phyloP scores from a whole-genome alignment of 2,329 filamentous ascomycete species.

The Aspergillus sp. region DNA sequence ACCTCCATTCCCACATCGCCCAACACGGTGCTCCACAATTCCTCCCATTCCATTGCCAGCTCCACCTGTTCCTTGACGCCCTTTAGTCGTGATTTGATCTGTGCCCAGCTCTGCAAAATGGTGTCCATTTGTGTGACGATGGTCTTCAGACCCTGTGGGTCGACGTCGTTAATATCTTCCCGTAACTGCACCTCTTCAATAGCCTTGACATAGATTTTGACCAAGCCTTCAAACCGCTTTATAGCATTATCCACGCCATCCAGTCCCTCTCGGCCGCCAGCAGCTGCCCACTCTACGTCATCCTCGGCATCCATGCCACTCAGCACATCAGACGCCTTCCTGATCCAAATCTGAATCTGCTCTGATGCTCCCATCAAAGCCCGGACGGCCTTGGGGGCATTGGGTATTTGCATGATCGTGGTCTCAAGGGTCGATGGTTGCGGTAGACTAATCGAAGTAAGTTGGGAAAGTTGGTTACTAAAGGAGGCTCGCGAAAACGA shows the following conservation, averaged over 20 bases:
- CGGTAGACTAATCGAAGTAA: constrained; percentile 84
- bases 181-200: constrained; percentile 85
- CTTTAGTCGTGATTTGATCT: constrained; percentile 69
- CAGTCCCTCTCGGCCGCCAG: constrained; percentile 59
- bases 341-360: constrained; percentile 90
- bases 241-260: constrained; percentile 63
- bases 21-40: constrained; percentile 87
- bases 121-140: constrained; percentile 85
- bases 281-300: constrained; percentile 92
- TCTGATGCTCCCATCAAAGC: constrained; percentile 81
- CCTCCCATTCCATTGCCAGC: constrained; percentile 98
- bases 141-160: constrained; percentile 61
- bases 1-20: constrained; percentile 89
- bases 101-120: constrained; percentile 76
- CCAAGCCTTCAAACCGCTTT: constrained; percentile 74
- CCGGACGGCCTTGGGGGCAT: constrained; percentile 72
- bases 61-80: constrained; percentile 85
- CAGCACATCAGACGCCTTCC: constrained; percentile 83
- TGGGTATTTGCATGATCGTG: constrained; percentile 77
- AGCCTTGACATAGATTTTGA: constrained; percentile 88
- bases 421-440: constrained; percentile 76
- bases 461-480: constrained; percentile 82
- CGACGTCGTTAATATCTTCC: constrained; percentile 64
- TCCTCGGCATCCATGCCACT: constrained; percentile 87
- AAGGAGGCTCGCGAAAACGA: constrained; percentile 89